A percentile compares a stretch with the other conserved stretches of the same genome.
Conservation (phyloP, 257 asterid genomes). For the Solanum clarkiae region DNA sequence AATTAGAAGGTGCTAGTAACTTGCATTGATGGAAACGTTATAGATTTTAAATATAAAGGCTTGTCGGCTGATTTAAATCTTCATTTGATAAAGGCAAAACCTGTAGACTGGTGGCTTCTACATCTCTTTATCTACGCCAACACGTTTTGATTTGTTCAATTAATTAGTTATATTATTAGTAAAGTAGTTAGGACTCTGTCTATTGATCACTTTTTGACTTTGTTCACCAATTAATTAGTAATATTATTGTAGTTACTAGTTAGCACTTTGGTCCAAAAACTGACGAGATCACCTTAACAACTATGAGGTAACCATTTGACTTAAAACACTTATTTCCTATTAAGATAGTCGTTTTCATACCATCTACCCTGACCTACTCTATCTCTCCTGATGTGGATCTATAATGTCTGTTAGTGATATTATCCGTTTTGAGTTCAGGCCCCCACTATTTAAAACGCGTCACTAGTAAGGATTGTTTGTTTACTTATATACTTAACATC, state of each 20-base stretch:
- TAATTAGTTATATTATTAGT: neutral
- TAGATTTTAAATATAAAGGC: neutral
- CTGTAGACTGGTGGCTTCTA: neutral
- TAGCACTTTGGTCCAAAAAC: neutral
- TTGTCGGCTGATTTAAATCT: neutral
- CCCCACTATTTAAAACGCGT: too few species aligned
- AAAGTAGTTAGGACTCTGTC: neutral
- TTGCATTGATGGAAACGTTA: neutral
- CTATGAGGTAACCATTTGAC: neutral
- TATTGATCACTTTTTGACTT: neutral
- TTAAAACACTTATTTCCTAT: neutral
- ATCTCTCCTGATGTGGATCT: too few species aligned
- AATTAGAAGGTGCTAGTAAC: neutral
- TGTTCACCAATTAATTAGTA: neutral
- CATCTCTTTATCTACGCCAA: neutral
- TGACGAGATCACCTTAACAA: neutral
- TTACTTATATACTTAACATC: too few species aligned
- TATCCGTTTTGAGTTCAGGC: too few species aligned
- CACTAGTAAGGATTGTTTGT: too few species aligned
- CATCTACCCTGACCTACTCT: neutral
- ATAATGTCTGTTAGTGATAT: too few species aligned
- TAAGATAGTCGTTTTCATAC: slow-evolving; percentile 4
- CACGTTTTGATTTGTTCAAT: neutral
- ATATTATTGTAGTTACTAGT: neutral
- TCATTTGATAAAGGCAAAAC: neutral